A percentile compares a stretch with the other conserved stretches of the same genome.
These are phyloP conservation scores for Boletus coccyginus DNA, from an alignment of 768 basidiomycete species.

Conservation along the genomic window DNA sequence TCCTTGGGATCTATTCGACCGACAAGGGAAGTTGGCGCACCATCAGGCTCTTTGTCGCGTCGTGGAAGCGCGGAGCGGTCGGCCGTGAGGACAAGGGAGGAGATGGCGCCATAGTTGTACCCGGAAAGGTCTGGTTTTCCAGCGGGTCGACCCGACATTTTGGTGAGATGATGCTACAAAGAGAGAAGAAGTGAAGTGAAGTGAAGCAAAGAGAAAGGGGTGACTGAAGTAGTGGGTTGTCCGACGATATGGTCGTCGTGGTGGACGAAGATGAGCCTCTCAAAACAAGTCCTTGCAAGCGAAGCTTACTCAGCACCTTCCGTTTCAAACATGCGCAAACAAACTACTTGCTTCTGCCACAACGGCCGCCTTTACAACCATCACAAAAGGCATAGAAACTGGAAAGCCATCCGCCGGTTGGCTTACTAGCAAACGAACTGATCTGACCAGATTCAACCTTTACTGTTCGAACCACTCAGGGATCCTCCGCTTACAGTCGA, in stretches of 20 bases:
- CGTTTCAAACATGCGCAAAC: constrained; percentile 21
- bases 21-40: constrained; percentile 88
- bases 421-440: background rate
- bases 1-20: constrained; percentile 86
- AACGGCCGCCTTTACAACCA: too few species aligned
- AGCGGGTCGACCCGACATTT: constrained; percentile 40
- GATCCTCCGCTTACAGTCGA: too few species aligned
- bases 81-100: constrained; percentile 92
- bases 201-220: too few species aligned
- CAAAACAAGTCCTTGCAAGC: too few species aligned
- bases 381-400: too few species aligned
- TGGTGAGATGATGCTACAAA: constrained; percentile 5
- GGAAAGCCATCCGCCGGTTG: background rate
- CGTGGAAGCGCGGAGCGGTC: constrained; percentile 77
- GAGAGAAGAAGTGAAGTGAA: background rate
- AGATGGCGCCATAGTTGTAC: constrained; percentile 96
- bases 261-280: background rate
- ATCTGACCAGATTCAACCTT: too few species aligned
- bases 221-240: background rate
- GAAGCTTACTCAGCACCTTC: constrained; percentile 15
- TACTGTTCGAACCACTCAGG: too few species aligned
- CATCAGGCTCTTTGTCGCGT: constrained; percentile 94
- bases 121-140: constrained; percentile 79
- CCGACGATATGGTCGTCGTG: constrained; percentile 13
- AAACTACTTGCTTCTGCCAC: background rate